Evolutionary conservation across 83 land plant species (phyloP).

Genomic region (Thuja plicata): DNA sequence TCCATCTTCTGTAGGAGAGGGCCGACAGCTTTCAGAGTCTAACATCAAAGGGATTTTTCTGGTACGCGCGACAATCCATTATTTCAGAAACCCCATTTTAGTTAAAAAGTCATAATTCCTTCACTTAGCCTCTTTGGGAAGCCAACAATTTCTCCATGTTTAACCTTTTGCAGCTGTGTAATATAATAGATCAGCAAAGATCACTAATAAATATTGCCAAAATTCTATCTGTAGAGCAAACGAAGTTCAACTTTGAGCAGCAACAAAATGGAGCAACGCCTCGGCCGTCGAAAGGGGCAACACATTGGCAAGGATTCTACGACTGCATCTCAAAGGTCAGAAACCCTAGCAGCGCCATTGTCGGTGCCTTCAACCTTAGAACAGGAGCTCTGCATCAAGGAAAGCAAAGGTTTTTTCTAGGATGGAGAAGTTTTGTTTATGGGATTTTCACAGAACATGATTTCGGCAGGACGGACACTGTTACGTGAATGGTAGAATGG

Average conservation of each 20-base stretch:
- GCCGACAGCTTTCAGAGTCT: no score
- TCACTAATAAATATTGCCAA: not conserved
- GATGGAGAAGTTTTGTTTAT: not conserved
- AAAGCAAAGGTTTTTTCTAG: not conserved
- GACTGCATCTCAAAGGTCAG: conserved; percentile 5
- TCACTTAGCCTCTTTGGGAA: not conserved
- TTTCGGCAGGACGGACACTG: no score
- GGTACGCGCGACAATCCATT: no score
- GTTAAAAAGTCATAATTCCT: no score
- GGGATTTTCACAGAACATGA: no score
- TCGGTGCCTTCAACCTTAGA: not conserved
- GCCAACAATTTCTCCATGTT: not conserved
- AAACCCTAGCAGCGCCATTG: not conserved
- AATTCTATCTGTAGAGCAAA: conserved; percentile 1
- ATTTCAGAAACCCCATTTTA: no score
- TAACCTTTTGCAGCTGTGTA: conserved; percentile 7
- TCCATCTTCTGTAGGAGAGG: no score
- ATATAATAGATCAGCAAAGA: not conserved
- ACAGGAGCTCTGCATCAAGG: not conserved
- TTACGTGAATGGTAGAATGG: no score
- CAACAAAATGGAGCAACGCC: not conserved
- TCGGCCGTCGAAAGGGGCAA: not conserved
- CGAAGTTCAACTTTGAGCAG: not conserved
- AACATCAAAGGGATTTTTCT: no score
- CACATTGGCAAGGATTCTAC: not conserved